Evolutionary conservation across 768 basidiomycete species (phyloP), one percentile per base, ranked within the genome.

Genomic region (Coprinellus aureogranulatus): DNA sequence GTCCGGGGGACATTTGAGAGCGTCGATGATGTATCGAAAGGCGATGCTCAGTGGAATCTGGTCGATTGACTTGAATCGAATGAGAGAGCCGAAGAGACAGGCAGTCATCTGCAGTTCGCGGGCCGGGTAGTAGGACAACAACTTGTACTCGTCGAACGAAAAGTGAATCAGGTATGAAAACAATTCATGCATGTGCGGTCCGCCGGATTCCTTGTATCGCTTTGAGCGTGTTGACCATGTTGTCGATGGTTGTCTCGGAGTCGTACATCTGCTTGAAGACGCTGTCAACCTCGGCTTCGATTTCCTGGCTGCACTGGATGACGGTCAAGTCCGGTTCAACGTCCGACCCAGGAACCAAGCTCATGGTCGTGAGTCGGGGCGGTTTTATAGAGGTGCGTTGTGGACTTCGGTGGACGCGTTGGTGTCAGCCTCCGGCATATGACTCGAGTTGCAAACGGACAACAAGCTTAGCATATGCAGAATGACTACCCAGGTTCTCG

Each of bases 151-250:
- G 84, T 98, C 97, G 74, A 99, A 98, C 44, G 98, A 84, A 79
- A 97, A 96, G 77, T 98, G 95, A 52, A 99, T 88, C 87, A 97
- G 97, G 84, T 94, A 98, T n/a, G 94, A 97, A 69, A 98, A 98
- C 60, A 97, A 85, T 74, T 98, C 94, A 69, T 96, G 93, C 64
- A 98, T 94, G 55, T 87, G 86, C 45, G 87, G 74, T 63, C 89
- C 91, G 31, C 83, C 80, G 28, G 94, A 95, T 50, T 82, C 84
- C 68, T 95, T 94, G 77, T 87, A 85, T 54, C 87, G 84, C 72
- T n/a, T 92, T 89, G 26, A 99, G 85, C 75, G 94, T 86, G 26
- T 82, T 75, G 60, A 98, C 90, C 61, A 98, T 94, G 60, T 96
- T 92, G 70, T 98, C 96, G 65, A 98, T 93, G 55, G 92, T 83